phyloP scores from a whole-genome alignment of 805 yeast genomes.

The Sugiyamaella boreocaroliniensis region DNA sequence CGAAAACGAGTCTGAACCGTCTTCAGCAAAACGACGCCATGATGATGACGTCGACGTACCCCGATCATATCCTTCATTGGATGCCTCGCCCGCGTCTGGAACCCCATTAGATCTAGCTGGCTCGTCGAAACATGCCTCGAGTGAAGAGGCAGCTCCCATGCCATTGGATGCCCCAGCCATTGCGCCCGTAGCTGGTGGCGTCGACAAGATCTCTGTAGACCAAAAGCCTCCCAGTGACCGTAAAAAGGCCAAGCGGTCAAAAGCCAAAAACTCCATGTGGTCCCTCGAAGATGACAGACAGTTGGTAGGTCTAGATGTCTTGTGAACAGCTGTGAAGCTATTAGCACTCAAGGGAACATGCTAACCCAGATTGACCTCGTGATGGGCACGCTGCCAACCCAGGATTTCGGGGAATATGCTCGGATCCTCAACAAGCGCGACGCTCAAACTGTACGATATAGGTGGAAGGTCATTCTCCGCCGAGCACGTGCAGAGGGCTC shows the following conservation, averaged over 20 bases:
- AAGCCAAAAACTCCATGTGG: constrained; percentile 32
- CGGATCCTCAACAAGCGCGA: constrained; percentile 29
- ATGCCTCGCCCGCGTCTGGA: background rate
- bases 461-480: constrained; percentile 31
- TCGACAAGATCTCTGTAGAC: no score
- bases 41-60: background rate
- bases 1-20: background rate
- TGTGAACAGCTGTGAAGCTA: background rate
- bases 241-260: constrained; percentile 21
- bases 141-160: background rate
- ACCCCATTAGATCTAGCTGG: background rate
- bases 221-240: background rate
- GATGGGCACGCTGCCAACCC: constrained; percentile 28
- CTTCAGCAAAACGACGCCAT: background rate
- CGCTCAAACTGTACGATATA: constrained; percentile 30
- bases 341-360: background rate
- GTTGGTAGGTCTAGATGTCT: constrained; percentile 22
- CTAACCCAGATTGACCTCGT: constrained; percentile 25
- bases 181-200: no score
- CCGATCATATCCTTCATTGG: background rate
- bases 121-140: background rate
- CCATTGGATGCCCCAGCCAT: background rate
- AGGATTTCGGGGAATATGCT: constrained; percentile 30
- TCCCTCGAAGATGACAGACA: constrained; percentile 29
- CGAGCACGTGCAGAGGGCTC: constrained; percentile 27